Conservation (phyloP, 2,329 filamentous ascomycete species). For the Fusarium sterilihyphosum region DNA sequence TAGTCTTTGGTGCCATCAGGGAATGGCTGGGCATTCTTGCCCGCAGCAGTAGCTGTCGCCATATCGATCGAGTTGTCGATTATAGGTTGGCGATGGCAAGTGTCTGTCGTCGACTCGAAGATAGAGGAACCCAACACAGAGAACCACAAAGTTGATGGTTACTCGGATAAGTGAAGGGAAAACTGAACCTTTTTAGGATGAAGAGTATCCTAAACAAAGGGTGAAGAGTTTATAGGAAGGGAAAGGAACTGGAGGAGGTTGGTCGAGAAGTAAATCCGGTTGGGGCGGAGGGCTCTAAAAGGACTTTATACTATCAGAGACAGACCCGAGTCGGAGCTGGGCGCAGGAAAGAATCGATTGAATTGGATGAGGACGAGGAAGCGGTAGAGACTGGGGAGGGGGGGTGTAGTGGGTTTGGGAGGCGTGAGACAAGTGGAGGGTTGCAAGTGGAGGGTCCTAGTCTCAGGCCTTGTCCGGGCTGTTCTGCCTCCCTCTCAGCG, state of each 20-base stretch:
- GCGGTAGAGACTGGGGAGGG: conserved; percentile 30
- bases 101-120: conserved; percentile 23
- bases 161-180: conserved; percentile 28
- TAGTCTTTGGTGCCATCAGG: conserved; percentile 66
- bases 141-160: conserved; percentile 30
- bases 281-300: conserved; percentile 42
- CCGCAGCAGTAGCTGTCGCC: conserved; percentile 53
- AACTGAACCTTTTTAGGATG: conserved; percentile 27
- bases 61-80: conserved; percentile 35
- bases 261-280: conserved; percentile 21
- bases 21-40: conserved; percentile 51
- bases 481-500: conserved; percentile 4
- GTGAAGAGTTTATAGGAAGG: neutral
- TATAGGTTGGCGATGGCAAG: conserved; percentile 19
- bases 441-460: conserved; percentile 23
- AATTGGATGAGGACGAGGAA: conserved; percentile 29
- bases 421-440: conserved; percentile 41
- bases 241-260: conserved; percentile 25
- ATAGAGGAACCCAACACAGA: conserved; percentile 27
- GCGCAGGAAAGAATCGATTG: conserved; percentile 18
- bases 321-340: conserved; percentile 37
- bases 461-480: neutral
- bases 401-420: conserved; percentile 25
- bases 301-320: conserved; percentile 44
- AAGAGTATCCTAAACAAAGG: conserved; percentile 32